Conservation (phyloP, 2,329 filamentous ascomycete genomes). For the Teratosphaeria zuluensis region DNA sequence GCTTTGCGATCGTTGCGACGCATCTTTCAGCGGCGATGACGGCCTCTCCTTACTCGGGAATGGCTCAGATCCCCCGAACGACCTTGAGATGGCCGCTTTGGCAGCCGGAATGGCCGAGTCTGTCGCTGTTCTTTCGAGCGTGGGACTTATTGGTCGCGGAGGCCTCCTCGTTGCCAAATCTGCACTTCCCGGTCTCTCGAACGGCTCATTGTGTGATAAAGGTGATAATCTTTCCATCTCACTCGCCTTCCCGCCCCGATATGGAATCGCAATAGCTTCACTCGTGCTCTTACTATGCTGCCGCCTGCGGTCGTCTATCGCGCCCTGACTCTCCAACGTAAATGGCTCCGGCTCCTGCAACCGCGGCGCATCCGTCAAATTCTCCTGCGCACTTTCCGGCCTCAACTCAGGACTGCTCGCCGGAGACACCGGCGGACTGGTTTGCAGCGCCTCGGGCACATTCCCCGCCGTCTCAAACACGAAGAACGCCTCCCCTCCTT, state of each 20-base stretch:
- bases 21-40: conserved; percentile 12
- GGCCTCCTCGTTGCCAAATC: conserved; percentile 9
- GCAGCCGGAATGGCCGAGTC: conserved; percentile 44
- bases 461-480: conserved; percentile 90
- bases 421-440: conserved; percentile 85
- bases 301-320: neutral
- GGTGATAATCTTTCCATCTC: conserved; percentile 34
- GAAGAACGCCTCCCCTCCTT: conserved; percentile 96
- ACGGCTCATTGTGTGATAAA: conserved; percentile 9
- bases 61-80: conserved; percentile 20
- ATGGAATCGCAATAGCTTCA: conserved; percentile 16
- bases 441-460: conserved; percentile 89
- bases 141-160: conserved; percentile 6
- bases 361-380: conserved; percentile 28
- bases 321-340: conserved; percentile 46
- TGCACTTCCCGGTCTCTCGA: conserved; percentile 10
- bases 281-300: conserved; percentile 18
- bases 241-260: conserved; percentile 29
- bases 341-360: conserved; percentile 63
- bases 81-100: conserved; percentile 28
- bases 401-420: conserved; percentile 68
- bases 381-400: conserved; percentile 4
- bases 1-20: conserved; percentile 49
- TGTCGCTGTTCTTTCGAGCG: conserved; percentile 41
- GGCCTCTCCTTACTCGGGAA: conserved; percentile 9